Conservation (phyloP, 1,284 basidiomycete species). For the Entoloma clypeatum region DNA sequence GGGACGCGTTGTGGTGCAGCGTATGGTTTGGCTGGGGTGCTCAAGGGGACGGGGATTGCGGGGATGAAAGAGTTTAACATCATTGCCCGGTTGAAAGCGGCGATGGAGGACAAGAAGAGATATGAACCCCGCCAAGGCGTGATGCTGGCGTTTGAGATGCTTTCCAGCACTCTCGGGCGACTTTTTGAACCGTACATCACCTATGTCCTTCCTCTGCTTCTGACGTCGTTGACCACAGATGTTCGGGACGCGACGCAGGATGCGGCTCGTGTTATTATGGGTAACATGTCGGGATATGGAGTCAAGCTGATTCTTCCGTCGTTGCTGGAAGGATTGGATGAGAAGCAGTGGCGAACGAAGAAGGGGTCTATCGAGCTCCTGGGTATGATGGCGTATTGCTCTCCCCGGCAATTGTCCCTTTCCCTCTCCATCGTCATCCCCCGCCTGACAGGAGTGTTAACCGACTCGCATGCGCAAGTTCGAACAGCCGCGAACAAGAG, state of each 20-base stretch:
- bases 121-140: constrained; percentile 90
- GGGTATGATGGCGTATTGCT: constrained; percentile 99
- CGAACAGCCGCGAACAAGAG: constrained; percentile 91
- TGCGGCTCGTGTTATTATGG: constrained; percentile 93
- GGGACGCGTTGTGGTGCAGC: constrained; percentile 92
- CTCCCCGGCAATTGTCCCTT: constrained; percentile 91
- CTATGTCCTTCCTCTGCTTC: constrained; percentile 81
- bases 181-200: constrained; percentile 95
- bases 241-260: constrained; percentile 96
- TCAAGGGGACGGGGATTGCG: constrained; percentile 86
- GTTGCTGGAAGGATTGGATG: constrained; percentile 88
- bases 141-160: constrained; percentile 93
- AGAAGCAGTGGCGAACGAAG: constrained; percentile 99
- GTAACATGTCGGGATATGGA: constrained; percentile 89
- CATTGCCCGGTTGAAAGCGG: constrained; percentile 70
- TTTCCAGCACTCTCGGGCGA: constrained; percentile 82
- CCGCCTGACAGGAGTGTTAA: constrained; percentile 89
- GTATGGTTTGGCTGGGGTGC: constrained; percentile 91
- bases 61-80: constrained; percentile 85
- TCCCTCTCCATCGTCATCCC: constrained; percentile 98
- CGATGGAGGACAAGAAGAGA: constrained; percentile 87
- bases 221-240: constrained; percentile 81
- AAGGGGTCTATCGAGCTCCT: constrained; percentile 97
- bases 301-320: constrained; percentile 95
- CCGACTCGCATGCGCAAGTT: constrained; percentile 97